A percentile compares a stretch with the other conserved stretches of the same genome.
These are phyloP conservation scores for Leccinellum albellum DNA, from an alignment of 768 basidiomycete genomes.

Conservation along the genomic window DNA sequence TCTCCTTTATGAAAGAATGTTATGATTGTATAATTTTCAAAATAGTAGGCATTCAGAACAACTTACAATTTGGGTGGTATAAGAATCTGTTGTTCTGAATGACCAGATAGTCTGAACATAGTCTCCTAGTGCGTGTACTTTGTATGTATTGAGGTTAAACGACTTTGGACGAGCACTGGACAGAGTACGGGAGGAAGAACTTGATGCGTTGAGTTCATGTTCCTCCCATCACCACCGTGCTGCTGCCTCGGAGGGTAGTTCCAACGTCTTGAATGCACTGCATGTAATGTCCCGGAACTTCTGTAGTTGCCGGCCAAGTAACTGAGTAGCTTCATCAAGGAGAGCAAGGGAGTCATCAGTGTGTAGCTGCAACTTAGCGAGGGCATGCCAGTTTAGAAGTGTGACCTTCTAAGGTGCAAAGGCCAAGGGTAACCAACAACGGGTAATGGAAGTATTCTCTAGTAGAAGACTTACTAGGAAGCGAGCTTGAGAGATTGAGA, in stretches of 20 bases:
- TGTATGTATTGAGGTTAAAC: not conserved
- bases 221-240: constrained; percentile 1
- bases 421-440: too few relatives aligned
- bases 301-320: not conserved
- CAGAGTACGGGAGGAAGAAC: too few relatives aligned
- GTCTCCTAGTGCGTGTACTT: not conserved
- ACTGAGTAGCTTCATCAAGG: constrained; percentile 15
- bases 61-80: not conserved
- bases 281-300: constrained; percentile 18
- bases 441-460: too few relatives aligned
- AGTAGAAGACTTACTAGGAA: too few relatives aligned
- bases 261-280: constrained; percentile 20
- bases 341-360: constrained; percentile 21
- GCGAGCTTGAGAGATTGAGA: too few relatives aligned
- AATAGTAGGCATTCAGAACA: not conserved
- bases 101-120: not conserved
- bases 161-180: not conserved
- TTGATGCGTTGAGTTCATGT: too few relatives aligned
- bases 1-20: not conserved
- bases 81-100: not conserved
- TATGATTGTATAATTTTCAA: too few relatives aligned
- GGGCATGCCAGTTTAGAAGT: constrained; percentile 37
- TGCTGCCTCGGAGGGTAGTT: constrained; percentile 20
- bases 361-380: constrained; percentile 35
- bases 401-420: too few relatives aligned